Evolutionary conservation across 371 early-diverging fungal species (phyloP).

Genomic region (Sporodiniella umbellata): DNA sequence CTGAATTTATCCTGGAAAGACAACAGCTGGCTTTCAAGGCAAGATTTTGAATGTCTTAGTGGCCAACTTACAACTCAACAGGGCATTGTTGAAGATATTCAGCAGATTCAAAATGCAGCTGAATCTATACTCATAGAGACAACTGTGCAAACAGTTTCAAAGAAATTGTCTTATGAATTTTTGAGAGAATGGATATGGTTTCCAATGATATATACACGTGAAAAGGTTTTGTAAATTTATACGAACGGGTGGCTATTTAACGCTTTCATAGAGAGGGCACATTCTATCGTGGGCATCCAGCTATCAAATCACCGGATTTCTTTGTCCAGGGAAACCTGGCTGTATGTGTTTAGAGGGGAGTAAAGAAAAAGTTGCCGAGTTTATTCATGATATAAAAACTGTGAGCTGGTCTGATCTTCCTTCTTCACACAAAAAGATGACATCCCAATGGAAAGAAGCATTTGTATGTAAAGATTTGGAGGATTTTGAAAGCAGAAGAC

Average conservation of each 20-base stretch:
- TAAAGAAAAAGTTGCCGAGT: slow-evolving; percentile 31
- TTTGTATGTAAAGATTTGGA: slow-evolving; percentile 11
- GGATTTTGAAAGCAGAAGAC: slow-evolving; percentile 12
- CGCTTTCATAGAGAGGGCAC: slow-evolving; percentile 28
- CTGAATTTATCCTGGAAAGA: slow-evolving; percentile 18
- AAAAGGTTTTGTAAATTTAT: slow-evolving; percentile 22
- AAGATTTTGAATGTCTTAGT: slow-evolving; percentile 17
- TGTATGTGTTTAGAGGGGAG: slow-evolving; percentile 37
- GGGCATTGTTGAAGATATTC: slow-evolving; percentile 25
- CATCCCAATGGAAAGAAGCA: slow-evolving; percentile 33
- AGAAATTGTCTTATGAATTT: slow-evolving; percentile 4
- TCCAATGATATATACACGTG: slow-evolving; percentile 46
- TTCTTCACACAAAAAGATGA: slow-evolving; percentile 38
- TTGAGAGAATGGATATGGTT: slow-evolving; percentile 48
- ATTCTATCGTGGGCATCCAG: slow-evolving; percentile 43
- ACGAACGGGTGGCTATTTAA: not conserved
- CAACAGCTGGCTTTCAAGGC: slow-evolving; percentile 31
- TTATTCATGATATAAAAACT: slow-evolving; percentile 44
- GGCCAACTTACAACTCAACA: slow-evolving; percentile 22
- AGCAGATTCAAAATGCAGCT: slow-evolving; percentile 15
- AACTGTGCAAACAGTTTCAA: not conserved
- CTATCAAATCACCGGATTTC: slow-evolving; percentile 36
- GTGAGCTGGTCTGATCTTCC: slow-evolving; percentile 41
- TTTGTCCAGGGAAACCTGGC: slow-evolving; percentile 45
- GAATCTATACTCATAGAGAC: slow-evolving; percentile 13